Base-by-base conservation (phyloP, 768 basidiomycete genomes). In the Tulasnella sp. region DNA sequence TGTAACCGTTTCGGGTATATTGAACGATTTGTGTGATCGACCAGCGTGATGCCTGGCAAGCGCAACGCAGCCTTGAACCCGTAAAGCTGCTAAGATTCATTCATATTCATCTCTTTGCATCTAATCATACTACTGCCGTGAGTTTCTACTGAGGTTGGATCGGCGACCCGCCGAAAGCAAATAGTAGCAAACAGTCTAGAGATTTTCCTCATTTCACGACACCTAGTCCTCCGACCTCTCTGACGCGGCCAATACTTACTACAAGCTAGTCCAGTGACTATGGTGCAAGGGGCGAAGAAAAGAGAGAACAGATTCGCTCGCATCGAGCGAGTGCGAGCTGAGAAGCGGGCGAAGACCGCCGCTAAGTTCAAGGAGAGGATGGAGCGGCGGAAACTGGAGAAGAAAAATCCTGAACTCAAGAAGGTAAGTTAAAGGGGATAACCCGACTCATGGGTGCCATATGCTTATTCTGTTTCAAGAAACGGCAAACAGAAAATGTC, bases 401-500 rank as follows among this genome's bases (percentile, higher is more conserved):
- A 88, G 38, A 87, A 85, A 79, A 90, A 95, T 81, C 94, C 93
- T 36, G 86, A 88, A 74, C 85, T 88, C 25, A 95, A 93, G 84
- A 91, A 91, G 85, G 94, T 94, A 70, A 37, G 87, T 79, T 3
- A 15, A 29, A n/a, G n/a, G n/a, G n/a, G n/a, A n/a, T n/a, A n/a
- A n/a, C n/a, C n/a, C n/a, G n/a, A n/a, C n/a, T n/a, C n/a, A n/a
- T n/a, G n/a, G n/a, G n/a, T n/a, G n/a, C n/a, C n/a, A n/a, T n/a
- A n/a, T 49, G 5, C 72, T 34, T 19, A 72, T 17, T 64, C 22
- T 17, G 58, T 39, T 22, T 45, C 14, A 76, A 96, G 94, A 91
- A 91, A 90, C 90, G 96, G 76, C 84, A 93, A 31, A 87, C 88
- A 7, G 89, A 92, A 80, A 97, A 97, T 85, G 86, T 96, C 12